Conservation (phyloP, 306 rosid species). For the Dryas drummondii region DNA sequence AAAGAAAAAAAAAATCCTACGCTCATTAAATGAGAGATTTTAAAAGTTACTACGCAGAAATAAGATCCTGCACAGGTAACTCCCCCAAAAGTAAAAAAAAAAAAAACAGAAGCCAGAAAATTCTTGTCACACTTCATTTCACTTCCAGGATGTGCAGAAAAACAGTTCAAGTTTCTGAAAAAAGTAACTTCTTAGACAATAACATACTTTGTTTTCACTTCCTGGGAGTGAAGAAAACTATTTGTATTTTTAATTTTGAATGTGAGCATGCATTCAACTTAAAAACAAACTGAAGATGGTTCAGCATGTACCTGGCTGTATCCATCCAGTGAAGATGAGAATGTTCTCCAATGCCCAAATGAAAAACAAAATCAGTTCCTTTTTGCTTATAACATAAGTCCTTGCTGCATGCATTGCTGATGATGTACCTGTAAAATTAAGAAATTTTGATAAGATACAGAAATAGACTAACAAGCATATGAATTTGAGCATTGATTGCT, state of each 20-base stretch:
- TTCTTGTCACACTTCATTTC: no score
- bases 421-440: slow-evolving; percentile 68
- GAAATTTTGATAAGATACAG: slow-evolving; percentile 23
- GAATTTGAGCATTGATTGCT: background rate
- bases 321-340: slow-evolving; percentile 95
- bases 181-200: no score
- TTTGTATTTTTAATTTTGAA: background rate
- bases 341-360: slow-evolving; percentile 64
- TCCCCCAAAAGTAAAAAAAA: no score
- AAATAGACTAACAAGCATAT: background rate
- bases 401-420: slow-evolving; percentile 90
- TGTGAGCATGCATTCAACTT: background rate
- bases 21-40: no score
- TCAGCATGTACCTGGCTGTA: slow-evolving; percentile 49
- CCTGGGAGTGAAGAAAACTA: no score
- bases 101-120: no score
- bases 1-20: no score
- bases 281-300: background rate
- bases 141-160: no score
- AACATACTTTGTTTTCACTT: no score
- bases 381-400: slow-evolving; percentile 81
- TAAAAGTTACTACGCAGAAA: no score
- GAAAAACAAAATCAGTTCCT: slow-evolving; percentile 63
- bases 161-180: no score
- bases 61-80: no score